Percentiles rank a stretch among this genome's conserved stretches.
Evolutionary conservation across 495 filamentous ascomycete species (phyloP).

Genomic region (Cenococcum geophilum): DNA sequence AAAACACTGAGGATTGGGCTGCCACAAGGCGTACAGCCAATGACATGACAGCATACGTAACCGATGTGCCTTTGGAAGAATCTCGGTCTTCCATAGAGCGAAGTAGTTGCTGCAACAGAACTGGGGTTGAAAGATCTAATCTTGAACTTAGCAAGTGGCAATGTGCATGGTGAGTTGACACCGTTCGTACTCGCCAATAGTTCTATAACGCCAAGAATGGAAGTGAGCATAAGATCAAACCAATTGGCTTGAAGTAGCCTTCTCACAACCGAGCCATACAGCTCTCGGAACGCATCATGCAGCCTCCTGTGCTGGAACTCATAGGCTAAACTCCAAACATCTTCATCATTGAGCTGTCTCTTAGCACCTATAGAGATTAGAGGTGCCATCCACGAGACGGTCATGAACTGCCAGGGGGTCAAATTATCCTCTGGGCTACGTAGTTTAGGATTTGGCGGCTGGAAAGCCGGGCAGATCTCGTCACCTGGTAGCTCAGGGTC

Average conservation of each 20-base stretch:
- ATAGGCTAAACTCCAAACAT: slow-evolving; percentile 69
- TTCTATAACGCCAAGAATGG: slow-evolving; percentile 54
- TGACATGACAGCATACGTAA: slow-evolving; percentile 61
- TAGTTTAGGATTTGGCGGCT: slow-evolving; percentile 50
- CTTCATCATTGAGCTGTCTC: slow-evolving; percentile 62
- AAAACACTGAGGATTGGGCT: slow-evolving; percentile 61
- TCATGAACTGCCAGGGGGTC: slow-evolving; percentile 73
- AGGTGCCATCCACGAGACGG: slow-evolving; percentile 75
- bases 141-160: slow-evolving; percentile 4
- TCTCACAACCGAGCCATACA: slow-evolving; percentile 63
- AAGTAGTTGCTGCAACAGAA: slow-evolving; percentile 67
- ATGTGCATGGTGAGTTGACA: slow-evolving; percentile 4
- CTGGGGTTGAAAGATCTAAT: slow-evolving; percentile 52
- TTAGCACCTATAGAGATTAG: slow-evolving; percentile 58
- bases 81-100: slow-evolving; percentile 54
- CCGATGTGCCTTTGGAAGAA: slow-evolving; percentile 47
- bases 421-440: slow-evolving; percentile 80
- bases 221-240: slow-evolving; percentile 64
- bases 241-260: slow-evolving; percentile 69
- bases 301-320: slow-evolving; percentile 70
- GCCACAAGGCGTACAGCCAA: slow-evolving; percentile 54
- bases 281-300: slow-evolving; percentile 63
- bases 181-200: slow-evolving; percentile 46
- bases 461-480: slow-evolving; percentile 56
- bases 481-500: slow-evolving; percentile 51